Percentiles rank a stretch among this genome's conserved stretches.
Evolutionary conservation across 805 yeast genomes (phyloP).

Genomic region (Grigorovia yakushimaensis): DNA sequence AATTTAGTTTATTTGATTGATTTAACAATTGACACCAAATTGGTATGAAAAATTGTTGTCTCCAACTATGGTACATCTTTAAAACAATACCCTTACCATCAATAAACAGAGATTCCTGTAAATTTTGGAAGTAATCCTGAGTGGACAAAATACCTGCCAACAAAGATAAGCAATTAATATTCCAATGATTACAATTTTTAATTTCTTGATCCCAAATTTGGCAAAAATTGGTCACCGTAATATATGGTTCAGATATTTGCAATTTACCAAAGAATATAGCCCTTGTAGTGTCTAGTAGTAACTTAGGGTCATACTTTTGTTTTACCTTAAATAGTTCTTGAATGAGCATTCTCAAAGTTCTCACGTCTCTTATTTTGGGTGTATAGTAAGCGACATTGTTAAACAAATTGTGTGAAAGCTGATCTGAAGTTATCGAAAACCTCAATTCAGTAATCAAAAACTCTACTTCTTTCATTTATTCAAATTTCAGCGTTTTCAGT

Average conservation of each 20-base stretch:
- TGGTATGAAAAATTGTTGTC: slow-evolving; percentile 14
- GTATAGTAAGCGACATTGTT: slow-evolving; percentile 22
- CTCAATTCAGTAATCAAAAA: not conserved
- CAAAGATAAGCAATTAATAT: slow-evolving; percentile 14
- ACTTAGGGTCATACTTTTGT: slow-evolving; percentile 4
- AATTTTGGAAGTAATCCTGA: slow-evolving; percentile 5
- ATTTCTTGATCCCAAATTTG: slow-evolving; percentile 16
- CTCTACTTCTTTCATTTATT: not conserved
- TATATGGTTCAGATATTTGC: slow-evolving; percentile 24
- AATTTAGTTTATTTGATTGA: not conserved
- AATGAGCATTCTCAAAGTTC: slow-evolving; percentile 4
- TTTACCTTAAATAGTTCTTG: slow-evolving; percentile 6
- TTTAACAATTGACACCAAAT: slow-evolving; percentile 10
- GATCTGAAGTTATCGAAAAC: not conserved
- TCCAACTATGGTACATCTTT: slow-evolving; percentile 15
- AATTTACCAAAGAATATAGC: slow-evolving; percentile 23
- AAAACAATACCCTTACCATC: slow-evolving; percentile 18
- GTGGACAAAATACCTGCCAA: slow-evolving; percentile 21
- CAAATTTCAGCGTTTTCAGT: too few relatives aligned
- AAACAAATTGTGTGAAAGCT: slow-evolving; percentile 1
- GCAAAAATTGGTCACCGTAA: slow-evolving; percentile 16
- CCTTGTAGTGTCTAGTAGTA: slow-evolving; percentile 12
- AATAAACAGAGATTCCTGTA: slow-evolving; percentile 15
- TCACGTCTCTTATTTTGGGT: slow-evolving; percentile 13
- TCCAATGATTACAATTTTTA: slow-evolving; percentile 13